Percentiles rank a stretch among this genome's conserved stretches.
These are phyloP conservation scores for Saccharomyces paradoxus DNA, from an alignment of 805 yeast species.

Conservation along the genomic window DNA sequence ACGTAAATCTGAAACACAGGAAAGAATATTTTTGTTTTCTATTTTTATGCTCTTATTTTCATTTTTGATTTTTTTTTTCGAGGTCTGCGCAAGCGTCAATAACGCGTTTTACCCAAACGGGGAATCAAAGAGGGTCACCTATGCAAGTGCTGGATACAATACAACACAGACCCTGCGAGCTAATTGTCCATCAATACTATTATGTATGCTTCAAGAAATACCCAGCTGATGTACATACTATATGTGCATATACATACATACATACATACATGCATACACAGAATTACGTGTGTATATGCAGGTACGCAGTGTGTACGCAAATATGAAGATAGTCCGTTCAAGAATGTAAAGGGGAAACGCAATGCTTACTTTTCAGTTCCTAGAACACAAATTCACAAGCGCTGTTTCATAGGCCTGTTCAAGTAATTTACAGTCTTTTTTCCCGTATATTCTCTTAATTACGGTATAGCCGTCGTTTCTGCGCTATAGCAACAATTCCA, in stretches of 20 bases:
- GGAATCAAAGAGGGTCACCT: background rate
- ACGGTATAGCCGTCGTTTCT: background rate
- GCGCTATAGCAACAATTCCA: background rate
- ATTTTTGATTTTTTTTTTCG: background rate
- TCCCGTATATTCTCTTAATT: background rate
- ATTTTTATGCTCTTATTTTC: background rate
- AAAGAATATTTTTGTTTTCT: background rate
- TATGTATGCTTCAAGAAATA: background rate
- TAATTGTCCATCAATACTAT: background rate
- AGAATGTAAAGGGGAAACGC: background rate
- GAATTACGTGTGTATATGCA: too few species aligned
- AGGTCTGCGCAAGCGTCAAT: background rate
- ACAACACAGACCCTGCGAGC: background rate
- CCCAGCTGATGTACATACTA: background rate
- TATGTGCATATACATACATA: too few species aligned
- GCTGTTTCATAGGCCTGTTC: background rate
- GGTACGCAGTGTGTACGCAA: background rate
- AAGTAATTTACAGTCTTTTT: background rate
- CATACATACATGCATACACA: too few species aligned
- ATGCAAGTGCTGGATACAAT: background rate
- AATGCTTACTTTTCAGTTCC: background rate
- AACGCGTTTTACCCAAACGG: background rate
- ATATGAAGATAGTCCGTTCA: background rate
- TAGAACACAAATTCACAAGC: background rate
- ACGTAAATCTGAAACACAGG: background rate